These are phyloP conservation scores for Clonostachys chloroleuca DNA, from an alignment of 2,329 filamentous ascomycete species.

Conservation along the genomic window DNA sequence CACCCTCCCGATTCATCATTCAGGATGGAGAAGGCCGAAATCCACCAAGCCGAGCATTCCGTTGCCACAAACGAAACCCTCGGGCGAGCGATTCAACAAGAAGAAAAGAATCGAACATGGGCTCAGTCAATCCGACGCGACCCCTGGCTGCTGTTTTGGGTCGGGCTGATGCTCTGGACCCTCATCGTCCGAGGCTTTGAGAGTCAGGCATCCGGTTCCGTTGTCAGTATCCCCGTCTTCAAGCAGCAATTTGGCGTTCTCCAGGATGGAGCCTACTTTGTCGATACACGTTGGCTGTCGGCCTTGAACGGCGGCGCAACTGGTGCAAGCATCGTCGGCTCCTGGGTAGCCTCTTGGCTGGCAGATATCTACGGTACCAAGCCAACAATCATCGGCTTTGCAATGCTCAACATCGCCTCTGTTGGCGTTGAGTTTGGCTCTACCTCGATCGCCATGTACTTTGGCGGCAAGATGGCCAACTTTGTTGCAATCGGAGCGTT, in stretches of 20 bases:
- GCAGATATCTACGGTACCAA: conserved; percentile 16
- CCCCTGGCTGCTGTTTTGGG: conserved; percentile 19
- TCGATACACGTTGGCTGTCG: conserved; percentile 7
- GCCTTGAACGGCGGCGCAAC: conserved; percentile 12
- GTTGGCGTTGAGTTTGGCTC: conserved; percentile 20
- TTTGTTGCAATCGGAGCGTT: conserved; percentile 25
- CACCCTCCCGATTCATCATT: no score
- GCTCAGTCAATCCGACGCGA: conserved; percentile 15
- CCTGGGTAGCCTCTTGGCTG: conserved; percentile 13
- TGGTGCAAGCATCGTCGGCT: conserved; percentile 13
- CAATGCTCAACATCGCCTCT: conserved; percentile 15
- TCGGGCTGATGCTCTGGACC: conserved; percentile 20
- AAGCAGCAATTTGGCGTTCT: conserved; percentile 10
- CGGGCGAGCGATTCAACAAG: conserved; percentile 17
- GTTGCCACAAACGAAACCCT: neutral
- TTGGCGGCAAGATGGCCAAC: conserved; percentile 20
- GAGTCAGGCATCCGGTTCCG: conserved; percentile 12
- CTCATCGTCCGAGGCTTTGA: conserved; percentile 19
- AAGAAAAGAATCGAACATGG: conserved; percentile 17
- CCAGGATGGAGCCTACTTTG: conserved; percentile 4
- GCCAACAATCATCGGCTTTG: conserved; percentile 9
- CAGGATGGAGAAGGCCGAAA: neutral
- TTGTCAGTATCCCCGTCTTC: conserved; percentile 11
- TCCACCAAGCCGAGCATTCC: neutral
- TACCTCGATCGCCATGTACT: conserved; percentile 20